Evolutionary conservation across 2,329 filamentous ascomycete species (phyloP).

Genomic region (Paraphoma sp.): DNA sequence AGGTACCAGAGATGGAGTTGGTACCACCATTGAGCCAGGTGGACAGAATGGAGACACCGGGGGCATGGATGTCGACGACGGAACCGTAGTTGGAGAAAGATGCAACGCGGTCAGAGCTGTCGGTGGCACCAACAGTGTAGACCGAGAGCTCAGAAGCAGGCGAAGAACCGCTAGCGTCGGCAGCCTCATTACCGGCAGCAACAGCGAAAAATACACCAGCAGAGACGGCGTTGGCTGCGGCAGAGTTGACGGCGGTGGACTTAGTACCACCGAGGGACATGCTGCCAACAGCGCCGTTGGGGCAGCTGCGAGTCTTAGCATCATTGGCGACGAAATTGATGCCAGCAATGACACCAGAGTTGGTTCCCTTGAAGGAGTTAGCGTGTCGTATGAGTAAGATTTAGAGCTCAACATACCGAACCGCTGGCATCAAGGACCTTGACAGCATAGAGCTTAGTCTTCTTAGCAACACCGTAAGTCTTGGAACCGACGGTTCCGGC

Average conservation of each 20-base stretch:
- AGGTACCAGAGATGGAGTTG: slow-evolving; percentile 65
- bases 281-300: slow-evolving; percentile 46
- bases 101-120: slow-evolving; percentile 44
- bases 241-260: slow-evolving; percentile 47
- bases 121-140: slow-evolving; percentile 50
- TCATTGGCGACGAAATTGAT: slow-evolving; percentile 47
- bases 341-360: slow-evolving; percentile 49
- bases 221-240: slow-evolving; percentile 43
- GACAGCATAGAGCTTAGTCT: slow-evolving; percentile 48
- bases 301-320: slow-evolving; percentile 41
- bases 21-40: slow-evolving; percentile 55
- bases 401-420: slow-evolving; percentile 33
- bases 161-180: slow-evolving; percentile 41
- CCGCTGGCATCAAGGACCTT: slow-evolving; percentile 48
- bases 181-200: slow-evolving; percentile 49
- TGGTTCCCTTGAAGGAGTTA: slow-evolving; percentile 42
- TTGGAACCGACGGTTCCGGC: slow-evolving; percentile 47
- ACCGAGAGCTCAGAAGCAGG: slow-evolving; percentile 49
- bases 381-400: slow-evolving; percentile 4
- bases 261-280: slow-evolving; percentile 50
- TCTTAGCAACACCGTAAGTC: slow-evolving; percentile 48
- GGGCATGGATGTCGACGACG: slow-evolving; percentile 48
- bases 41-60: slow-evolving; percentile 53
- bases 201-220: slow-evolving; percentile 50
- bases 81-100: slow-evolving; percentile 51